Conservation (phyloP, 495 filamentous ascomycete species). For the Neurospora sp. region DNA sequence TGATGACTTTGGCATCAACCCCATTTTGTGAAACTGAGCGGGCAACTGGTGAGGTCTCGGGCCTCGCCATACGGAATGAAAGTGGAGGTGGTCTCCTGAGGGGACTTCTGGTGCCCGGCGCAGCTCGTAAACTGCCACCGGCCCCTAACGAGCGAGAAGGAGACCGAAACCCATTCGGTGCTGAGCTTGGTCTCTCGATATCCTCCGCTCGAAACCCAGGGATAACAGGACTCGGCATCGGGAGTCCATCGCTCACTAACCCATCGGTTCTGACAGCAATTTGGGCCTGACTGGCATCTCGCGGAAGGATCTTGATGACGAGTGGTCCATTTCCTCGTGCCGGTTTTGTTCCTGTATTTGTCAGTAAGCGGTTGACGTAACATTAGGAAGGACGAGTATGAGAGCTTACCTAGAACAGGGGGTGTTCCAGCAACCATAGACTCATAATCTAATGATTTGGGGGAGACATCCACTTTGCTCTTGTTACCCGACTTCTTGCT, state of each 20-base stretch:
- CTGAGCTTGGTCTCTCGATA: conserved; percentile 28
- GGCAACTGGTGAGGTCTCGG: conserved; percentile 1
- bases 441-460: conserved; percentile 25
- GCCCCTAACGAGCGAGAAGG: conserved; percentile 2
- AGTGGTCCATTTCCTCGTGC: conserved; percentile 21
- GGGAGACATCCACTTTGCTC: conserved; percentile 8
- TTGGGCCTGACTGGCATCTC: conserved; percentile 17
- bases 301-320: conserved; percentile 19
- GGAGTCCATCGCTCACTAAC: neutral
- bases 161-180: conserved; percentile 15
- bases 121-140: neutral
- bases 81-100: conserved; percentile 16
- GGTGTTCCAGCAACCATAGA: conserved; percentile 16
- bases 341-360: conserved; percentile 23
- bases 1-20: conserved; percentile 10
- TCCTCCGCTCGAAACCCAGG: conserved; percentile 17
- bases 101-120: conserved; percentile 3
- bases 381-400: conserved; percentile 17
- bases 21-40: conserved; percentile 10
- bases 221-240: conserved; percentile 11
- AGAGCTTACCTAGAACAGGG: conserved; percentile 26
- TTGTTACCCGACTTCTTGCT: conserved; percentile 21
- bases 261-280: neutral
- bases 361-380: conserved; percentile 12
- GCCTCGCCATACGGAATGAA: conserved; percentile 14